Evolutionary conservation across 495 filamentous ascomycete species (phyloP).

Genomic region (Penicillium bovifimosum): DNA sequence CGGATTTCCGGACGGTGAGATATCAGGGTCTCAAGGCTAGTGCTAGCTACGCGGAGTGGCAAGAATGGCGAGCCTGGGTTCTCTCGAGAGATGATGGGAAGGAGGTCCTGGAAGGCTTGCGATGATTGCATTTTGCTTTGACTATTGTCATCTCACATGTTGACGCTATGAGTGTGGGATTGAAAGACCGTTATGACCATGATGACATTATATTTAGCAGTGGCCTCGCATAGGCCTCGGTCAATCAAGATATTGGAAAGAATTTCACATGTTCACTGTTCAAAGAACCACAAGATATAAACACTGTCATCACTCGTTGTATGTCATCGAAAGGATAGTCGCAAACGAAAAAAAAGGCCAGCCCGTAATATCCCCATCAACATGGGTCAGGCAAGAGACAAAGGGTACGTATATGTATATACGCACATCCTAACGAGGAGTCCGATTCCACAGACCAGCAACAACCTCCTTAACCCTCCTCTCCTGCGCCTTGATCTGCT

Average conservation of each 20-base stretch:
- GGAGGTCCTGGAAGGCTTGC: conserved; percentile 14
- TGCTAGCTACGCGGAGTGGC: conserved; percentile 66
- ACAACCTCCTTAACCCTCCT: conserved; percentile 55
- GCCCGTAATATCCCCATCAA: not conserved
- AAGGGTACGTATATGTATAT: conserved; percentile 16
- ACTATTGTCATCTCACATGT: not conserved
- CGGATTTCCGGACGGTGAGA: conserved; percentile 63
- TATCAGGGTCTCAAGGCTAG: conserved; percentile 76
- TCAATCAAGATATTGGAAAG: not conserved
- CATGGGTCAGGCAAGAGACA: not conserved
- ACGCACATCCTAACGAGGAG: conserved; percentile 18
- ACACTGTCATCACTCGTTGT: conserved; percentile 7
- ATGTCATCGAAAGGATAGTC: not conserved
- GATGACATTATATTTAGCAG: conserved; percentile 4
- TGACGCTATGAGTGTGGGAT: not conserved
- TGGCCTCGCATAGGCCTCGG: too few relatives aligned
- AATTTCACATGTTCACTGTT: not conserved
- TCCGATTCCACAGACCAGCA: conserved; percentile 52
- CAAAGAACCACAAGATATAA: not conserved
- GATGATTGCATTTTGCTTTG: conserved; percentile 1
- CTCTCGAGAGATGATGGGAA: conserved; percentile 35
- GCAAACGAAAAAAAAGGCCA: not conserved
- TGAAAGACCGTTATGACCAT: conserved; percentile 7
- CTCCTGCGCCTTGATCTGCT: conserved; percentile 59
- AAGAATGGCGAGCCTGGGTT: conserved; percentile 72